Evolutionary conservation across 139 green algal species (phyloP), one percentile per base, ranked within the genome.

Genomic region (Diplosphaera chodatii): DNA sequence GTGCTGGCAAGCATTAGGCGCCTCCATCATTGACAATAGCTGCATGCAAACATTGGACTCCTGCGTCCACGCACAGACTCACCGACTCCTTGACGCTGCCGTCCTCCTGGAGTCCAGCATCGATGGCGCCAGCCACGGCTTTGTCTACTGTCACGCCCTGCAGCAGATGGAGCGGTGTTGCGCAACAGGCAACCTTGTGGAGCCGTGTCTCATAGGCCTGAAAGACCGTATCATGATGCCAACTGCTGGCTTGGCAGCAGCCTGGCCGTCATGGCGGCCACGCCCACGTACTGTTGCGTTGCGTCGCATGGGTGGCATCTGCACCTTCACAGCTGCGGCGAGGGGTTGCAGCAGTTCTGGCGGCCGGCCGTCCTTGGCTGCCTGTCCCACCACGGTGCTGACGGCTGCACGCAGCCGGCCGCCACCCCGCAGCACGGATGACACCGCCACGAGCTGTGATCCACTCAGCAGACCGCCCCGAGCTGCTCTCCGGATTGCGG

Each of bases 391-490:
- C 6, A 77, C 77, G 21, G 55, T 62, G n/a, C 25, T 40, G 55
- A 78, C 69, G 8, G 67, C 56, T 1, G 66, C 37, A 67, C 81
- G 74, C 55, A 90, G 74, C 37, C 68, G 77, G 18, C 66, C 40
- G 0, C 82, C 82, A 3, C 83, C 78, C 6, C 30, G 31, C 32
- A 90, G 64, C 41, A 87, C 63, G 2, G 27, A 64, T 0, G 80
- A 63, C 21, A 90, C 73, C 0, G 80, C 82, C 4, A 72, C 31
- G 33, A 88, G 74, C 40, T 78, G 76, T 3, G 59, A 23, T 2
- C 72, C 84, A 8, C 34, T 68, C 63, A 92, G 68, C 77, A 90
- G 77, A 25, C 86, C 90, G 6, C 89, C 90, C 55, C 87, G 84
- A 16, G 37, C 55, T 3, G 85, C 87, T 0, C 90, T 76, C 21